Conservation (phyloP, 1,284 basidiomycete genomes). For the Malassezia equina region DNA sequence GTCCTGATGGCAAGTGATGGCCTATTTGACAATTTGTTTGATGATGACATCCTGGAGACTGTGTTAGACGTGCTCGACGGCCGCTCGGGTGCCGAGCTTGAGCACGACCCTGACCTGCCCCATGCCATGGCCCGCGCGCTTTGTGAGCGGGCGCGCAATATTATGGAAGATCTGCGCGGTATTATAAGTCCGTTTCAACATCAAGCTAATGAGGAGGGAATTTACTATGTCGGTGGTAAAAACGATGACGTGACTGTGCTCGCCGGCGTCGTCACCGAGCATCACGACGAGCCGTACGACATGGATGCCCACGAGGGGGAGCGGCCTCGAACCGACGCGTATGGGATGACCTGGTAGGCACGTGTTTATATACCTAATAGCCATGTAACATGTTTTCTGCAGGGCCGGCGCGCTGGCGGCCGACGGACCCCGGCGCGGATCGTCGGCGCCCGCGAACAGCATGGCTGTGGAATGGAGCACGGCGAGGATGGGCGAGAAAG, state of each 20-base stretch:
- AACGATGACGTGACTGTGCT: constrained; percentile 51
- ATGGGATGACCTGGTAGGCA: neutral
- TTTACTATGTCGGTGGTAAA: constrained; percentile 49
- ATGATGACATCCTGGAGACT: constrained; percentile 84
- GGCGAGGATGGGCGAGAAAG: neutral
- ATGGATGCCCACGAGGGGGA: neutral
- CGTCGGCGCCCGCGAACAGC: neutral
- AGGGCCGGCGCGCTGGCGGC: neutral
- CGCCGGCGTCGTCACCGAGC: constrained; percentile 46
- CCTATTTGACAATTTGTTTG: constrained; percentile 85
- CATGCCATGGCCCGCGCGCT: constrained; percentile 10
- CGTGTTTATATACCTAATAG: constrained; percentile 4
- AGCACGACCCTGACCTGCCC: constrained; percentile 16
- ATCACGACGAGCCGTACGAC: neutral
- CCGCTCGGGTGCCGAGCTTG: neutral
- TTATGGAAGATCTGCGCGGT: constrained; percentile 52
- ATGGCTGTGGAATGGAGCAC: neutral
- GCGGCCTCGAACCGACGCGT: neutral
- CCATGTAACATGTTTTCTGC: constrained; percentile 7
- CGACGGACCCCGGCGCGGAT: no score
- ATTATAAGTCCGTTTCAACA: constrained; percentile 54
- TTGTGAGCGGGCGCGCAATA: constrained; percentile 52
- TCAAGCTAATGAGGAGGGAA: constrained; percentile 54
- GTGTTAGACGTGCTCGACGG: constrained; percentile 49
- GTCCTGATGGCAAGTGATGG: constrained; percentile 83